Conservation (phyloP, 768 basidiomycete genomes). For the Termitomyces titanicus region DNA sequence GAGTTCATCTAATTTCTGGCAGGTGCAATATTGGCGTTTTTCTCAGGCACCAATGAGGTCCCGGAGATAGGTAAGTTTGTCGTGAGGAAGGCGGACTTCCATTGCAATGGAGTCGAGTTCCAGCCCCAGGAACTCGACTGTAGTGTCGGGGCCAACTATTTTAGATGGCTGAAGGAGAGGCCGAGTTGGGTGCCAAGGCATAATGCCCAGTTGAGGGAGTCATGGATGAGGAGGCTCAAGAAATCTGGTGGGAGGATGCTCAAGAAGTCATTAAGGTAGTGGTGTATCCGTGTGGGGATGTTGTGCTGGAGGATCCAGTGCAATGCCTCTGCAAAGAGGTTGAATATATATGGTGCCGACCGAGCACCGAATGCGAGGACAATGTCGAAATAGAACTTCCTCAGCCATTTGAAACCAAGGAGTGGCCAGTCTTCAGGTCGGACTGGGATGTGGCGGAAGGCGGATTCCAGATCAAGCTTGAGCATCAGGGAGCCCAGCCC, state of each 20-base stretch:
- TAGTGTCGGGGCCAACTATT: too few species aligned
- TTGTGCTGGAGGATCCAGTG: too few species aligned
- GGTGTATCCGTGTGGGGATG: constrained; percentile 26
- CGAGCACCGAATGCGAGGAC: constrained; percentile 31
- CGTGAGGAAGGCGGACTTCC: too few species aligned
- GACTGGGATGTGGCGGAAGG: constrained; percentile 34
- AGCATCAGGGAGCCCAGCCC: constrained; percentile 26
- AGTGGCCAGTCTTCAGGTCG: constrained; percentile 25
- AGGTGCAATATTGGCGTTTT: too few species aligned
- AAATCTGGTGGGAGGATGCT: background rate
- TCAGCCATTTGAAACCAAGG: constrained; percentile 28
- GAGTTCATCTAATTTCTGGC: too few species aligned
- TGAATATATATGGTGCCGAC: constrained; percentile 33
- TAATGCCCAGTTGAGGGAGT: background rate
- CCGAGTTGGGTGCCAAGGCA: background rate
- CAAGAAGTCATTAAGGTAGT: constrained; percentile 36
- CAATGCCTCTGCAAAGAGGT: too few species aligned
- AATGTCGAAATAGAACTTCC: constrained; percentile 23
- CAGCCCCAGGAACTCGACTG: too few species aligned
- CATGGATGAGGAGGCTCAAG: background rate
- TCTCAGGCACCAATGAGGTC: too few species aligned
- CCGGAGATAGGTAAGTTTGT: too few species aligned
- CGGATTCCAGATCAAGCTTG: constrained; percentile 34
- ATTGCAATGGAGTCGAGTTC: too few species aligned
- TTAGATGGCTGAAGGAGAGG: background rate